These are phyloP conservation scores for Lablab purpureus DNA, from an alignment of 306 rosid genomes.

Conservation along the genomic window DNA sequence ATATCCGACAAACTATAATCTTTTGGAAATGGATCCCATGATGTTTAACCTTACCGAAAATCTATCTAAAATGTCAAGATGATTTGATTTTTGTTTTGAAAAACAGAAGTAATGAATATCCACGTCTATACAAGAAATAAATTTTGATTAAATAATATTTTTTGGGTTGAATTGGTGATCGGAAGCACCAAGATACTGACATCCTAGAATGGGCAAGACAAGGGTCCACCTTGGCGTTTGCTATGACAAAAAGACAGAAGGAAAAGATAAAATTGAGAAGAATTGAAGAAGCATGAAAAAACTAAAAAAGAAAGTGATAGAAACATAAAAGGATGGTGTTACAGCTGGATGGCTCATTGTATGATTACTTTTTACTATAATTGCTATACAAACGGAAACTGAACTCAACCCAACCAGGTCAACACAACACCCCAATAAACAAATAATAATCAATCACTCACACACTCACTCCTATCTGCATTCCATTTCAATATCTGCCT, in stretches of 20 bases:
- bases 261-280: conserved; percentile 17
- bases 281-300: background rate
- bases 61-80: background rate
- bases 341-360: conserved; percentile 57
- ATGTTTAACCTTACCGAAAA: conserved; percentile 24
- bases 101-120: background rate
- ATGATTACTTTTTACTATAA: conserved; percentile 28
- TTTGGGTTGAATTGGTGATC: background rate
- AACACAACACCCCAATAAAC: conserved; percentile 53
- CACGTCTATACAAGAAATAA: background rate
- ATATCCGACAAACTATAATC: conserved; percentile 8
- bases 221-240: conserved; percentile 44
- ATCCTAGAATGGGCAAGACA: conserved; percentile 41
- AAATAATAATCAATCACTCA: conserved; percentile 7
- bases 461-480: conserved; percentile 33
- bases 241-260: conserved; percentile 23
- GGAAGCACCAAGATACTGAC: conserved; percentile 7
- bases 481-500: conserved; percentile 40
- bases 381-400: conserved; percentile 46
- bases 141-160: background rate
- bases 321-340: conserved; percentile 37
- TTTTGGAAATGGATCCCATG: conserved; percentile 3
- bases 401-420: conserved; percentile 59
- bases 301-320: background rate
- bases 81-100: background rate